Conservation (phyloP, 2,329 filamentous ascomycete genomes). For the Fusarium sp. region DNA sequence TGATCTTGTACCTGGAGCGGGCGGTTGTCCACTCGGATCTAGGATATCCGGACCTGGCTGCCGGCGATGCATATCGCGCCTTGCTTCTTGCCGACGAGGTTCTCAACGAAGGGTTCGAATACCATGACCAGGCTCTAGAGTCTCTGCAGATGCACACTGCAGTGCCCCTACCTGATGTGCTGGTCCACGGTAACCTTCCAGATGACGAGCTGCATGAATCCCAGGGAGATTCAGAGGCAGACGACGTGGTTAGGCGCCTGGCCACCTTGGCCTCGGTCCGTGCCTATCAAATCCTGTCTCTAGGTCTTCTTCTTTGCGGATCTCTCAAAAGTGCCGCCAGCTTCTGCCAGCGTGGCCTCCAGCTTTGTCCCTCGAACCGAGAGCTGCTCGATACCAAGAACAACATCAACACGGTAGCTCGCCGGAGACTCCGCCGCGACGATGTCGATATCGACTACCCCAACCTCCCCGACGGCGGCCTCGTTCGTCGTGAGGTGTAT, state of each 20-base stretch:
- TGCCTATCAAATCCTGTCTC: conserved; percentile 69
- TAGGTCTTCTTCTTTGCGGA: conserved; percentile 71
- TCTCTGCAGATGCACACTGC: conserved; percentile 55
- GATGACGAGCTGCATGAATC: conserved; percentile 49
- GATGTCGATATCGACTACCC: conserved; percentile 57
- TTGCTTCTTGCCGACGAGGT: conserved; percentile 88
- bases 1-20: conserved; percentile 75
- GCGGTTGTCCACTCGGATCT: conserved; percentile 78
- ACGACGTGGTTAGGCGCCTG: conserved; percentile 54
- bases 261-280: conserved; percentile 64
- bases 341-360: conserved; percentile 73
- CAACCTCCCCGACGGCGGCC: conserved; percentile 75
- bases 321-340: conserved; percentile 75
- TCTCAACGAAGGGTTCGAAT: conserved; percentile 82
- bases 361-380: conserved; percentile 64
- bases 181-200: conserved; percentile 58
- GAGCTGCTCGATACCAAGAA: conserved; percentile 66
- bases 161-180: conserved; percentile 56
- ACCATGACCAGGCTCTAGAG: conserved; percentile 75
- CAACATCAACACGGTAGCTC: conserved; percentile 65
- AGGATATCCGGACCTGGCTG: conserved; percentile 89
- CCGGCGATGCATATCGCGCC: conserved; percentile 90
- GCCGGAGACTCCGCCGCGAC: conserved; percentile 59
- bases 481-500: conserved; percentile 77
- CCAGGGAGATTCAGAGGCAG: conserved; percentile 48